phyloP scores from a whole-genome alignment of 202 grass and related monocot genomes.

The Cymbopogon flexuosus region DNA sequence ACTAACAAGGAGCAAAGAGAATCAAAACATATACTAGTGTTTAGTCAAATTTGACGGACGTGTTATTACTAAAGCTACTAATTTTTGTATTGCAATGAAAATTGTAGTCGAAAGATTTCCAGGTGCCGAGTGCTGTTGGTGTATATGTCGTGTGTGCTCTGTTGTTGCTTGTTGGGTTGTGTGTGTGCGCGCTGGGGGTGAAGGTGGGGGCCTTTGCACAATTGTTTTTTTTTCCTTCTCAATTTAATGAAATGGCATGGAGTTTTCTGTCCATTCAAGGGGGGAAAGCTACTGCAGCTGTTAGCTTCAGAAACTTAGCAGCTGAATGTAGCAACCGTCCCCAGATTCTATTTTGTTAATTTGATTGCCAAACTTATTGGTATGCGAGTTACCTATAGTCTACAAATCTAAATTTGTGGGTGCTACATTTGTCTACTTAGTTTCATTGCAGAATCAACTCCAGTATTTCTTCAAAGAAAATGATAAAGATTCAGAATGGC shows the following conservation, averaged over 20 bases:
- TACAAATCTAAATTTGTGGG: too few species aligned
- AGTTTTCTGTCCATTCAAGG: too few species aligned
- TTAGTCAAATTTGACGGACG: not conserved
- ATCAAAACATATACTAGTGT: not conserved
- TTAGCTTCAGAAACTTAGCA: too few species aligned
- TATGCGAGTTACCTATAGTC: not conserved
- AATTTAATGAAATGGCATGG: not conserved
- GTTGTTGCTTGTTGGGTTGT: too few species aligned
- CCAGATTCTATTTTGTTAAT: not conserved
- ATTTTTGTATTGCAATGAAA: not conserved
- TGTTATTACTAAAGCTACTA: not conserved
- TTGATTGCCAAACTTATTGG: not conserved
- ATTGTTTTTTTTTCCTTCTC: too few species aligned
- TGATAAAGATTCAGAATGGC: constrained; percentile 3
- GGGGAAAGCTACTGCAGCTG: too few species aligned
- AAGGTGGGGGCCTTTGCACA: too few species aligned
- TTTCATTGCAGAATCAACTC: not conserved
- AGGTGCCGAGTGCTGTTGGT: not conserved
- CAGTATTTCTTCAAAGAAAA: not conserved
- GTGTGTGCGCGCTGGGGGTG: too few species aligned
- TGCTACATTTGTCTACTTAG: too few species aligned
- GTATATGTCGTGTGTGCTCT: too few species aligned
- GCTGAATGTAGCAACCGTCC: too few species aligned
- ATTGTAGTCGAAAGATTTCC: not conserved
- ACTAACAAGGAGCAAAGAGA: constrained; percentile 11